These are phyloP conservation scores for Lasiodiplodia gonubiensis DNA, from an alignment of 2,329 filamentous ascomycete genomes.

Conservation along the genomic window DNA sequence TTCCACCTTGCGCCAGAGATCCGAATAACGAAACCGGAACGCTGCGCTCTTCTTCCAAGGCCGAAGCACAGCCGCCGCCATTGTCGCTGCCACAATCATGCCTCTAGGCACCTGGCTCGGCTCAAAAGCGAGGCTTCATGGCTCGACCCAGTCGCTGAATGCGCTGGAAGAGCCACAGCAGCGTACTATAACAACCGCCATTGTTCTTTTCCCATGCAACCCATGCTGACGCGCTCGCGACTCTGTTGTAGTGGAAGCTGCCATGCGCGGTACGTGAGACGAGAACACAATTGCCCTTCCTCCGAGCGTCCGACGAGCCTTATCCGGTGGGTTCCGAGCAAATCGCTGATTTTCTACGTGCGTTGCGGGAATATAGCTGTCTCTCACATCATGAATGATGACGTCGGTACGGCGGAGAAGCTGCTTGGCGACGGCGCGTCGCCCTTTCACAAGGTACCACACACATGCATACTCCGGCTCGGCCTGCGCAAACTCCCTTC, in stretches of 20 bases:
- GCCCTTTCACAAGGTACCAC: conserved; percentile 76
- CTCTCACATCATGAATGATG: conserved; percentile 82
- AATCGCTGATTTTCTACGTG: background rate
- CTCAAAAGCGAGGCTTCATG: conserved; percentile 40
- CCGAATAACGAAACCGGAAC: background rate
- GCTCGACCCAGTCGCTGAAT: conserved; percentile 62
- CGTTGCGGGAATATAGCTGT: conserved; percentile 56
- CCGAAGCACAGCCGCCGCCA: background rate
- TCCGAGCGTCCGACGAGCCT: background rate
- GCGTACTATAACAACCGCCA: conserved; percentile 45
- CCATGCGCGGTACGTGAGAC: conserved; percentile 50
- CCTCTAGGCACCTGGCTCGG: conserved; percentile 41
- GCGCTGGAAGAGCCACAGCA: conserved; percentile 64
- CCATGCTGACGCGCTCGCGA: conserved; percentile 33
- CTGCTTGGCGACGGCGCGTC: conserved; percentile 75
- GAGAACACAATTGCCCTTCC: background rate
- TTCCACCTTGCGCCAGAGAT: background rate
- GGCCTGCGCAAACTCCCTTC: background rate
- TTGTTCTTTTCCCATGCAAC: background rate
- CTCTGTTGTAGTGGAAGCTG: conserved; percentile 49
- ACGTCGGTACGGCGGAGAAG: conserved; percentile 81
- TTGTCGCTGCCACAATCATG: conserved; percentile 7
- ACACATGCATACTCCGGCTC: conserved; percentile 1
- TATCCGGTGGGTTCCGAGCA: background rate
- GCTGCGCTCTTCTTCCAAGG: background rate